Evolutionary conservation across 2,329 filamentous ascomycete genomes (phyloP), one percentile per base, ranked within the genome.

Genomic region (Nothophoma quercina): DNA sequence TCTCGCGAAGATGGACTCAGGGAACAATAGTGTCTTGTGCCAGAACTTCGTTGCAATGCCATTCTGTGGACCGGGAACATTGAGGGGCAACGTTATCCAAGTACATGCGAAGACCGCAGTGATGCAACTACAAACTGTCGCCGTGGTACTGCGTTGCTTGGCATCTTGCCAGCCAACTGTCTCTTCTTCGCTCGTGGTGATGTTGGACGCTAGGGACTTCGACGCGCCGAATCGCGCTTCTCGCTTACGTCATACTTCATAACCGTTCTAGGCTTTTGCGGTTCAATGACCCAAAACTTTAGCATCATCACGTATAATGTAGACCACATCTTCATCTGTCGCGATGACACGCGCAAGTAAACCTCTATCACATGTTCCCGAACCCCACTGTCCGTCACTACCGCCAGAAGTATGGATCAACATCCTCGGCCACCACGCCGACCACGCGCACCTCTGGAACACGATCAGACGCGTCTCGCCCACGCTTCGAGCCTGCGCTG

Each of bases 351-450:
- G 50, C 26, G 42, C 10, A 22, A 41, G n/a, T n/a, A n/a, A 46
- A 6, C 8, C 6, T 4, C 7, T 28, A 13, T 15, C 25, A 16
- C 5, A 29, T 12, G 8, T 25, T 13, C 58, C 43, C 28, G 29
- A 50, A 8, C 35, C 57, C 5, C 25, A 39, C 29, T 69, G 66
- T 49, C 58, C 64, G 2, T 61, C 66, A 5, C 59, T 73, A 3
- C 71, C 71, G 1, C 64, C 69, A 6, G 71, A 73, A 45, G 39
- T 73, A 16, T 73, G 70, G 71, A 70, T 71, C 38, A 66, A 67
- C 54, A 65, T 73, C 44, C 62, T 73, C 29, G 48, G 60, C 30
- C 59, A 67, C 59, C 60, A 67, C 56, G 45, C 51, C 53, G 66
- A 70, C 43, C 64, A 67, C 36, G 55, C 60, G 4, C 69, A 73